Evolutionary conservation across 1,284 basidiomycete genomes (phyloP), one percentile per base, ranked within the genome.

Genomic region (Austropuccinia psidii): DNA sequence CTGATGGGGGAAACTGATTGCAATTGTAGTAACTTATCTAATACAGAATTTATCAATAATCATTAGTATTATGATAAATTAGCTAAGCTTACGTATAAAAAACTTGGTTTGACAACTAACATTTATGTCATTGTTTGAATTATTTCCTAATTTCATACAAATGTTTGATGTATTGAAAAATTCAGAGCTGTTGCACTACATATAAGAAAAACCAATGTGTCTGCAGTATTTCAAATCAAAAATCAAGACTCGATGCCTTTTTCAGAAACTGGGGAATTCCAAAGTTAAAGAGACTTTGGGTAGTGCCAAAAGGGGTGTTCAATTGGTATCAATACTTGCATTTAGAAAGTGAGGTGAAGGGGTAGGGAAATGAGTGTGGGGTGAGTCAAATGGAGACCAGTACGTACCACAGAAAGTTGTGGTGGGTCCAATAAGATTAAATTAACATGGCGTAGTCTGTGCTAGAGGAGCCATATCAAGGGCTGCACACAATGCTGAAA

Each of bases 381-480:
- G 64, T 61, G 60, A 84, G 84, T 68, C 86, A 81, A 93, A 96
- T 79, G 90, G 90, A 52, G 93, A 90, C 94, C 94, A 97, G 80
- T 97, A 93, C 2, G 89, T 87, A 17, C 81, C 76, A 21, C 86
- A 84, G 35, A 83, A 81, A 60, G 88, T 87, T 70, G 85, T 54
- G 27, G 54, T 81, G 35, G 83, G 83, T 73, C 88, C 86, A 55
- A 82, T 80, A 24, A 85, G 82, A 75, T 86, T 87, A 58, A 86
- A 85, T 70, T 83, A 82, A 54, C 88, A 86, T 58, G 89, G 86
- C 27, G 89, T 88, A 19, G 88, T 89, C 80, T 92, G 90, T 4
- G 91, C 89, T 43, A 92, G 85, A 47, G 93, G 90, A 8, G 94
- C 94, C 49, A 96, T 85, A 81, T 97, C 94, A 77, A 97, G 83